Evolutionary conservation across 2,329 filamentous ascomycete species (phyloP).

Genomic region (Clathrospora elynae): DNA sequence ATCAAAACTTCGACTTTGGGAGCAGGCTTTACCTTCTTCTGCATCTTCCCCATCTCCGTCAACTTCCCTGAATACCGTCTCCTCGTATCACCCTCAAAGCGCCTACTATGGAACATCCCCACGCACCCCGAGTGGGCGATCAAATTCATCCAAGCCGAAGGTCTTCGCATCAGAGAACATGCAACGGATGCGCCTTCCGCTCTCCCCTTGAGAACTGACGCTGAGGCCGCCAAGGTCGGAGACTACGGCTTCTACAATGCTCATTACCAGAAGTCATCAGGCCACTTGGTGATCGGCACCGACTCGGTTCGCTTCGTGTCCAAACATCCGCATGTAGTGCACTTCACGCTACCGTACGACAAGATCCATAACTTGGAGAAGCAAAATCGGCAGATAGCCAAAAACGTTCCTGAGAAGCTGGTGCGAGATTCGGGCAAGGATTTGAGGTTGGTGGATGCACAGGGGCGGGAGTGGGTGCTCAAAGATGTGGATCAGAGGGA

Average conservation of each 20-base stretch:
- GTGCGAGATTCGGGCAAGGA: constrained; percentile 28
- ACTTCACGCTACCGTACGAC: constrained; percentile 23
- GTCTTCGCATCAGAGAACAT: constrained; percentile 15
- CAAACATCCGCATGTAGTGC: constrained; percentile 13
- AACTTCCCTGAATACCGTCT: constrained; percentile 46
- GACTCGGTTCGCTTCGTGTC: constrained; percentile 27
- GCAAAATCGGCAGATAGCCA: constrained; percentile 26
- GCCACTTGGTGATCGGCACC: constrained; percentile 25
- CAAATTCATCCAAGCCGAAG: constrained; percentile 38
- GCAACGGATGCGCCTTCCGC: not conserved
- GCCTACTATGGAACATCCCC: constrained; percentile 46
- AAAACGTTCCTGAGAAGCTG: constrained; percentile 24
- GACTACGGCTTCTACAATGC: constrained; percentile 32
- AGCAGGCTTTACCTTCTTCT: constrained; percentile 41
- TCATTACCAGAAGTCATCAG: constrained; percentile 18
- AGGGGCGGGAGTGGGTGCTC: constrained; percentile 20
- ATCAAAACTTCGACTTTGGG: constrained; percentile 38
- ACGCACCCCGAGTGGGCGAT: constrained; percentile 48
- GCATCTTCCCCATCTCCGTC: constrained; percentile 42
- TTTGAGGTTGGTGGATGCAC: constrained; percentile 20
- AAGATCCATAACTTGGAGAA: constrained; percentile 33
- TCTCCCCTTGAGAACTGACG: not conserved
- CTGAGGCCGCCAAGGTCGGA: not conserved
- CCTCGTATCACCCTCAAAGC: constrained; percentile 44
- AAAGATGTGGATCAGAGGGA: constrained; percentile 32